Conservation (phyloP, 257 asterid genomes). For the Mitragyna speciosa region DNA sequence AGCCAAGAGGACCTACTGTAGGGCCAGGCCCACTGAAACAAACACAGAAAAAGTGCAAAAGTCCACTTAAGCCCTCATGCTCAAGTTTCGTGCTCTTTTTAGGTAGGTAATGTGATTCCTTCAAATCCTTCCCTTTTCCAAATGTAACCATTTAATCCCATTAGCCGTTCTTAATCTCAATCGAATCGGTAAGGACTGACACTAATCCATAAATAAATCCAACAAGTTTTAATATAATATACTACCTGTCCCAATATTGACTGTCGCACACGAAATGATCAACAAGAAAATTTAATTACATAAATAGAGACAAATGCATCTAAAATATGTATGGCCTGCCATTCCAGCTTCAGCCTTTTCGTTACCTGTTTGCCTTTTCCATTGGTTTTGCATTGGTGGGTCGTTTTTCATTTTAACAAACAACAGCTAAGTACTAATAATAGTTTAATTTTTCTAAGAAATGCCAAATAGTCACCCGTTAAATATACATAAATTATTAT, state of each 20-base stretch:
- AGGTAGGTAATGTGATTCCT: not conserved
- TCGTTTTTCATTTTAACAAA: not conserved
- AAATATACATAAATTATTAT: too few species aligned
- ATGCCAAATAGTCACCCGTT: too few species aligned
- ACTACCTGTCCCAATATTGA: too few species aligned
- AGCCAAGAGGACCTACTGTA: not conserved
- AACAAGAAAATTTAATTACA: not conserved
- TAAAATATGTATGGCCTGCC: slow-evolving; percentile 13
- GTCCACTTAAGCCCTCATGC: too few species aligned
- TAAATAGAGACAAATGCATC: not conserved
- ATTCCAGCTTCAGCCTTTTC: not conserved
- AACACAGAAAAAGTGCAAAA: not conserved
- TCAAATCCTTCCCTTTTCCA: slow-evolving; percentile 8
- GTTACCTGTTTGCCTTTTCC: not conserved
- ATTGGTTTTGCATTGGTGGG: not conserved
- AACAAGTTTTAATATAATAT: too few species aligned
- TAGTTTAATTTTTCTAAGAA: too few species aligned
- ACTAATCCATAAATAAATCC: too few species aligned
- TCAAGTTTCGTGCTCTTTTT: not conserved
- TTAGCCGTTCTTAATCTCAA: not conserved
- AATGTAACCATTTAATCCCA: slow-evolving; percentile 12
- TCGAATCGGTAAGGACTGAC: too few species aligned
- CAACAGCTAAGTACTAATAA: not conserved
- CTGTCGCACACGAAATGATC: too few species aligned
- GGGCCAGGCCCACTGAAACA: not conserved